A percentile compares a stretch with the other conserved stretches of the same genome.
These are phyloP conservation scores for Heliamphora pulchella DNA, from an alignment of 179 eudicot species.

Conservation along the genomic window DNA sequence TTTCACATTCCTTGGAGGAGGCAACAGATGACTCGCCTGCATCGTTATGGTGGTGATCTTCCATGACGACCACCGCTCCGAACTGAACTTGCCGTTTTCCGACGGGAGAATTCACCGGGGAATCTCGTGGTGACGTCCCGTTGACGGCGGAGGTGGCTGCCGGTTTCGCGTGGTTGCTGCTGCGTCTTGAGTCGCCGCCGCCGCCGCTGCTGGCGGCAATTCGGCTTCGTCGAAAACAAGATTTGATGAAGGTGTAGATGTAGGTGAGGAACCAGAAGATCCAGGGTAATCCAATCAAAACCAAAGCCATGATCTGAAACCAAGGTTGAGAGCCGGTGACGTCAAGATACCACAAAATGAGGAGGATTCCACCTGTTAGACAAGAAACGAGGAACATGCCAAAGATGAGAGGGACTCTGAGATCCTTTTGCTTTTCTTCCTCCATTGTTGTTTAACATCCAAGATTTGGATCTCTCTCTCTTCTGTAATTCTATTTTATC, in stretches of 20 bases:
- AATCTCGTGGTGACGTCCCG: background rate
- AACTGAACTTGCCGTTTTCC: background rate
- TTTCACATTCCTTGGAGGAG: constrained; percentile 30
- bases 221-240: constrained; percentile 14
- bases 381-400: constrained; percentile 28
- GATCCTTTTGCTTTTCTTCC: constrained; percentile 21
- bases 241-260: constrained; percentile 28
- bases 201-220: background rate
- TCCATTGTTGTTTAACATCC: background rate
- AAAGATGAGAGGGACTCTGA: constrained; percentile 26
- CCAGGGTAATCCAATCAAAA: constrained; percentile 40
- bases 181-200: too few species aligned
- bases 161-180: background rate
- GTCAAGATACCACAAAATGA: constrained; percentile 25
- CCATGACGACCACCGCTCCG: constrained; percentile 21
- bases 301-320: constrained; percentile 25
- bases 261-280: constrained; percentile 32
- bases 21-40: constrained; percentile 15
- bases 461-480: too few species aligned
- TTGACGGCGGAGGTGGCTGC: background rate
- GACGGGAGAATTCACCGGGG: background rate
- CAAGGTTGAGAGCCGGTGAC: constrained; percentile 22
- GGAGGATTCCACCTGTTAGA: constrained; percentile 29
- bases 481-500: too few species aligned
- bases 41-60: background rate